Evolutionary conservation across 2,329 filamentous ascomycete genomes (phyloP), one percentile per base, ranked within the genome.

Genomic region (Trichoderma sp.): DNA sequence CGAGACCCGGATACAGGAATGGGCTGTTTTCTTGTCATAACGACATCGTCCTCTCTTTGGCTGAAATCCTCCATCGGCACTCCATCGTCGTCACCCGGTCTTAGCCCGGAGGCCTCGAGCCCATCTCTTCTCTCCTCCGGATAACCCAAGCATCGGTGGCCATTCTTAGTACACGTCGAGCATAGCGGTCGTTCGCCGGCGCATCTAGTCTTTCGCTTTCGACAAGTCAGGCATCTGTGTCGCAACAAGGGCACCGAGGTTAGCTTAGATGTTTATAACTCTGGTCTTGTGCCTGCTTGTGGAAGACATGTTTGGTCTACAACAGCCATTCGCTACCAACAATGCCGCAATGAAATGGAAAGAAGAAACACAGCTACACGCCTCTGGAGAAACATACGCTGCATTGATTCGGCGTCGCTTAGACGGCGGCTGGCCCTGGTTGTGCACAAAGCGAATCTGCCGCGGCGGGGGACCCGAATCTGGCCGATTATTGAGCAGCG

Each of bases 331-430:
- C 29, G 58, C 58, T 42, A 61, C 42, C 58, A 61, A 50, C 29
- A 10, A 19, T 54, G 52, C 34, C 52, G 52, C 52, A 34, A 34
- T 29, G 27, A 48, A 37, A 19, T 4, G 22, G 7, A n/a, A 35
- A 35, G 27, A 4, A 9, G 4, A 39, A n/a, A 17, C 8, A 19
- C 15, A 32, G 32, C 8, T 3, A 39, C 7, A 15, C 10, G 35
- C n/a, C 12, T 32, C 32, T 32, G 7, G 27, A 53, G 13, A 12
- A 42, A 85, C 89, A 79, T 84, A 92, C 87, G 92, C 92, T 74
- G 91, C 90, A 80, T 90, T 92, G 75, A 94, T 92, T 73, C 92
- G 85, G 76, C 92, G 86, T 73, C 91, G 84, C 79, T 94, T 94
- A 29, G 90, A 90, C 70, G 92, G 91, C 58, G 92, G 92, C 71